phyloP scores from a whole-genome alignment of 23 red algal species.

The Agarophyton chilense region DNA sequence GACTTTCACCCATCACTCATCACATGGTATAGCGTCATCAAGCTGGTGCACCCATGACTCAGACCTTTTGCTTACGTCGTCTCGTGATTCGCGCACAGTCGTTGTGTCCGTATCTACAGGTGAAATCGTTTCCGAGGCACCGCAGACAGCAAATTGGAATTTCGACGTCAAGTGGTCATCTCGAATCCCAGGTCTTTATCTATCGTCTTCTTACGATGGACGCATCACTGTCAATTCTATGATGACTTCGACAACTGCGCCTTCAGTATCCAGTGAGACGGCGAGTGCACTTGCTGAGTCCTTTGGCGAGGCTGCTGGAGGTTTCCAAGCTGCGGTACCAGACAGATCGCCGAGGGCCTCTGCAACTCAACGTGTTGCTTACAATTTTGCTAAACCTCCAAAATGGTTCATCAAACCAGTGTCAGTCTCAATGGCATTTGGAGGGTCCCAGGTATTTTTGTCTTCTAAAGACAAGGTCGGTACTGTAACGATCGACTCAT shows the following conservation, averaged over 20 bases:
- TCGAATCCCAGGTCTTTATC: slow-evolving; percentile 73
- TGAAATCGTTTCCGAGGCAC: slow-evolving; percentile 80
- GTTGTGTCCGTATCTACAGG: slow-evolving; percentile 65
- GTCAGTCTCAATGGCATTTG: slow-evolving; percentile 68
- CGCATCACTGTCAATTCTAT: slow-evolving; percentile 75
- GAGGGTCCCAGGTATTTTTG: slow-evolving; percentile 50
- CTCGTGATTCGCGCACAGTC: slow-evolving; percentile 74
- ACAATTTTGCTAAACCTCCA: slow-evolving; percentile 58
- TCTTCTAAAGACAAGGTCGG: slow-evolving; percentile 18
- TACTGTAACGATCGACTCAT: slow-evolving; percentile 14
- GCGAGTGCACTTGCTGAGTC: slow-evolving; percentile 65
- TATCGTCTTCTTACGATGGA: slow-evolving; percentile 59
- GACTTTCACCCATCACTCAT: slow-evolving; percentile 57
- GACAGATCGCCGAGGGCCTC: slow-evolving; percentile 47
- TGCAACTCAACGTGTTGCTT: slow-evolving; percentile 23
- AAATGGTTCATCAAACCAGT: slow-evolving; percentile 70
- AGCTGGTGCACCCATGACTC: slow-evolving; percentile 93
- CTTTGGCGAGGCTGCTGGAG: slow-evolving; percentile 70
- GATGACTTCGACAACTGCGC: slow-evolving; percentile 57
- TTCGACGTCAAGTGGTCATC: slow-evolving; percentile 90
- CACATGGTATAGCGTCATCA: slow-evolving; percentile 64
- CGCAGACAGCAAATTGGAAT: slow-evolving; percentile 66
- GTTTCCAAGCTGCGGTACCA: slow-evolving; percentile 47
- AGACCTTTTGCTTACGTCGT: slow-evolving; percentile 75
- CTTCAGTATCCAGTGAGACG: slow-evolving; percentile 68